These are phyloP conservation scores for Sindora glabra DNA, from an alignment of 306 rosid species.

Conservation along the genomic window DNA sequence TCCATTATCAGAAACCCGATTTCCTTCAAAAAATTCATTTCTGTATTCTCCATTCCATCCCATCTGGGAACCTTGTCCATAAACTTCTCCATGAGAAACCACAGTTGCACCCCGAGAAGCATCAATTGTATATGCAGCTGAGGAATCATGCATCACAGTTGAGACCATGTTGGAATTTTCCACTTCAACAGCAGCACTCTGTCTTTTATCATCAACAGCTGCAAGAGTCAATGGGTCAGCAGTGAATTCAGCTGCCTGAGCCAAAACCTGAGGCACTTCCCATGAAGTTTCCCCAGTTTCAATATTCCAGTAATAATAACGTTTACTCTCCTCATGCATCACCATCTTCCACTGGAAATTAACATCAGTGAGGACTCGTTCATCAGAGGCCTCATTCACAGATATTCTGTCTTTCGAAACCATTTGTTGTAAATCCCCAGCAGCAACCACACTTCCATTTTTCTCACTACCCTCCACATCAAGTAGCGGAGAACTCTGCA, in stretches of 20 bases:
- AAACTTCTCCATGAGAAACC: constrained; percentile 23
- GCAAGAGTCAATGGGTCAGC: constrained; percentile 23
- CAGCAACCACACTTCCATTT: constrained; percentile 28
- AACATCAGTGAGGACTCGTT: constrained; percentile 40
- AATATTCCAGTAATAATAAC: constrained; percentile 84
- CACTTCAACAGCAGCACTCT: constrained; percentile 18
- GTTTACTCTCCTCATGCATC: constrained; percentile 85
- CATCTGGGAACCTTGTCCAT: constrained; percentile 35
- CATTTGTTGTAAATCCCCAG: constrained; percentile 26
- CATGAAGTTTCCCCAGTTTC: constrained; percentile 97
- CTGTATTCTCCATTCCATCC: constrained; percentile 25
- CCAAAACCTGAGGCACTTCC: constrained; percentile 74
- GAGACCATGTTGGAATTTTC: constrained; percentile 25
- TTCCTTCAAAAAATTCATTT: constrained; percentile 22
- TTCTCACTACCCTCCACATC: constrained; percentile 33
- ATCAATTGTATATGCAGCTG: constrained; percentile 27
- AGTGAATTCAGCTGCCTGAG: constrained; percentile 39
- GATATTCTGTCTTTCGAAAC: constrained; percentile 32
- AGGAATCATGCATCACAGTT: constrained; percentile 19
- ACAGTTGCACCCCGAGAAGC: constrained; percentile 13
- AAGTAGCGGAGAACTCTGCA: constrained; percentile 17
- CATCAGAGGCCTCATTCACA: constrained; percentile 30
- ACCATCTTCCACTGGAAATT: constrained; percentile 84
- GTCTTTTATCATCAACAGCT: constrained; percentile 23
- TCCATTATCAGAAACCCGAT: constrained; percentile 21